Evolutionary conservation across 83 land plant genomes (phyloP).

Genomic region (Diphasiastrum complanatum): DNA sequence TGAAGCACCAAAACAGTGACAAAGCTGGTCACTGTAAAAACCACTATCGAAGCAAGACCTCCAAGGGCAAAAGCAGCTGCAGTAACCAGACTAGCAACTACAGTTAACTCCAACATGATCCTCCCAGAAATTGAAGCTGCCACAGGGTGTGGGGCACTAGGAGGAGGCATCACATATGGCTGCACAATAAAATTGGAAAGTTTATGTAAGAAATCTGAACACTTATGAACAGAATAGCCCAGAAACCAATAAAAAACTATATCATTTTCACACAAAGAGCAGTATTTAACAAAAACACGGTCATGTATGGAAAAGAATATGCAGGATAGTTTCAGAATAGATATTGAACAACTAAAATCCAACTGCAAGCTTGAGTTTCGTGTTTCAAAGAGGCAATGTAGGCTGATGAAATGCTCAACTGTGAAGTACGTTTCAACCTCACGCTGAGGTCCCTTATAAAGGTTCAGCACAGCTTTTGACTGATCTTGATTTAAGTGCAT

Average conservation of each 20-base stretch:
- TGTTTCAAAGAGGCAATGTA: neutral
- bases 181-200: constrained; percentile 28
- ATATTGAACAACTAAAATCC: too few relatives aligned
- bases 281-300: too few relatives aligned
- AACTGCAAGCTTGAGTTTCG: neutral
- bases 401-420: constrained; percentile 23
- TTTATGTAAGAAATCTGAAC: neutral
- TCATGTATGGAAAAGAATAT: too few relatives aligned
- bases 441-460: constrained; percentile 58
- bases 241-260: too few relatives aligned
- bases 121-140: constrained; percentile 82
- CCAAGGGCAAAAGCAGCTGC: constrained; percentile 59
- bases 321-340: too few relatives aligned
- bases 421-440: constrained; percentile 53
- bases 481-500: constrained; percentile 49
- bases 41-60: constrained; percentile 51
- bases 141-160: constrained; percentile 63
- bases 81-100: constrained; percentile 53
- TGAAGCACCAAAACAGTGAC: constrained; percentile 29
- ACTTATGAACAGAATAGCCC: neutral
- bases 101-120: constrained; percentile 61
- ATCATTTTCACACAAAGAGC: too few relatives aligned
- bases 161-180: constrained; percentile 57
- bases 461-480: constrained; percentile 34
- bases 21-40: constrained; percentile 46